Base-by-base conservation (phyloP, 2,329 filamentous ascomycete species). In the Amesomyces nigricolor region DNA sequence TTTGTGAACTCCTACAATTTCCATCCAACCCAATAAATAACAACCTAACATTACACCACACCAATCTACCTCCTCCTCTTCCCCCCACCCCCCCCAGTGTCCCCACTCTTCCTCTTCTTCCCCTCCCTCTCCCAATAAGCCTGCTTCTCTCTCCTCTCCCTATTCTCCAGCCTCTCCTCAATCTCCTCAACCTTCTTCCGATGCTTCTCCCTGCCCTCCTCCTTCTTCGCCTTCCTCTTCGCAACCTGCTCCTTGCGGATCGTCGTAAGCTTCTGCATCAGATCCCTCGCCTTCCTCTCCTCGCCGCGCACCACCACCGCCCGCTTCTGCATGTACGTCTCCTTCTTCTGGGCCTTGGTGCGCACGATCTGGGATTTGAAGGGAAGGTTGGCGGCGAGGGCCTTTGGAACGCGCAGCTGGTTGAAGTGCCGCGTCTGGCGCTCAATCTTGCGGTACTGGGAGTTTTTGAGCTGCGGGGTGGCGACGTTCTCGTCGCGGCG, bases 71-170 rank as follows among this genome's bases (percentile, higher is more conserved):
- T 68, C 58, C 67, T 67, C 57, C 72, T 68, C 67, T 75, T 75
- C 7, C 72, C 71, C 7, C 69, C 73, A 11, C 67, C 72, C 7
- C 67, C 72, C 0, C 62, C 63, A 2, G 72, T 72, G 14, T 76
- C 75, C 2, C 66, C 71, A 1, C 72, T 71, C 53, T 72, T 75
- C 60, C 81, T 72, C 74, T 83, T 83, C 76, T 87, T 89, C 9
- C 94, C 94, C 73, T 99, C 95, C 65, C 85, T 85, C 65, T 84
- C 79, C 94, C 94, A 99, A 68, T 85, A 99, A 65, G 96, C 91
- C 70, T 95, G 87, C 68, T 85, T 87, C 76, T 99, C 92, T 65
- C 84, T 83, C 82, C 91, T 95, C 78, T 97, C 91, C 51, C 91
- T 78, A 58, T 86, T 89, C 56, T 81, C 81, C 74, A 89, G 88